phyloP scores from a whole-genome alignment of 169 alveolate species.

The Plasmodium gaboni region DNA sequence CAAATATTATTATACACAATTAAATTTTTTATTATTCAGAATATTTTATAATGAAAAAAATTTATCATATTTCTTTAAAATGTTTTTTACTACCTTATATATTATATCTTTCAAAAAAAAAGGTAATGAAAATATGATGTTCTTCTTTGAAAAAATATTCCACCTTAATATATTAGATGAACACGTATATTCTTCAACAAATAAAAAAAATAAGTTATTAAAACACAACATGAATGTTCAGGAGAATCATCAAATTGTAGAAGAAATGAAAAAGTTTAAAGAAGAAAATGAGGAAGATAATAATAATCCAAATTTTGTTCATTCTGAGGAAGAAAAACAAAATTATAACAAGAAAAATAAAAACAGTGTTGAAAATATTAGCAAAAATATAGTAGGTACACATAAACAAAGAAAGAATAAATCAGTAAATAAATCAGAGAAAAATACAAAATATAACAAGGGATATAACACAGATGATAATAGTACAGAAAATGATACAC shows the following conservation, averaged over 20 bases:
- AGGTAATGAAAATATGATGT: constrained; percentile 14
- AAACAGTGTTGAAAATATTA: constrained; percentile 2
- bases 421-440: no score
- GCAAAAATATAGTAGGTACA: background rate
- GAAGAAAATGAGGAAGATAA: constrained; percentile 2
- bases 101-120: constrained; percentile 51
- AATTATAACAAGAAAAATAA: background rate
- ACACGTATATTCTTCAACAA: background rate
- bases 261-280: background rate
- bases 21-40: constrained; percentile 50
- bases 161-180: constrained; percentile 6
- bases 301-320: background rate
- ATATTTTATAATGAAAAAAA: constrained; percentile 64
- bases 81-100: constrained; percentile 68
- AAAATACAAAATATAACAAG: no score
- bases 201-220: background rate
- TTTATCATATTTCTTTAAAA: constrained; percentile 62
- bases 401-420: no score
- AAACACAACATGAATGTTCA: background rate
- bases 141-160: constrained; percentile 55
- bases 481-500: background rate
- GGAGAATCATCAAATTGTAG: background rate
- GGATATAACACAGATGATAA: no score
- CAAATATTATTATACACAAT: constrained; percentile 67
- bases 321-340: background rate